Evolutionary conservation across 2,329 filamentous ascomycete species (phyloP).

Genomic region (Tolypocladium nubicola): DNA sequence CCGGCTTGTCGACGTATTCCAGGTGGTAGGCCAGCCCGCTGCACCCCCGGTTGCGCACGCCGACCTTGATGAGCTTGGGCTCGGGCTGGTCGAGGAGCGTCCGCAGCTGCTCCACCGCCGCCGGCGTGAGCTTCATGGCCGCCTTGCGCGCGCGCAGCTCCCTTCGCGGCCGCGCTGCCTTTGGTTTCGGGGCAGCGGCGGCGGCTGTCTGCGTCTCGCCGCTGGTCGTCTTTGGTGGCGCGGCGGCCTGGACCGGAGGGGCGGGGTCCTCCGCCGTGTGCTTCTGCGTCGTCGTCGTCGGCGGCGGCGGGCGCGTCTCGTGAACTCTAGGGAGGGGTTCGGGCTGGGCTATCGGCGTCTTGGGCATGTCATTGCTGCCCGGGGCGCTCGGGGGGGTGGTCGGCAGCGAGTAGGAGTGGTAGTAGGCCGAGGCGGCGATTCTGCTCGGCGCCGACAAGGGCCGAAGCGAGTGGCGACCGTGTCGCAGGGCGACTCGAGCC

Average conservation of each 20-base stretch:
- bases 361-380: slow-evolving; percentile 31
- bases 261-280: slow-evolving; percentile 9
- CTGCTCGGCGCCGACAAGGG: slow-evolving; percentile 28
- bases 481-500: slow-evolving; percentile 29
- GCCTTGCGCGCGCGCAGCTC: slow-evolving; percentile 64
- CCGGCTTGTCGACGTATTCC: slow-evolving; percentile 89
- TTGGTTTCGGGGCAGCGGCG: slow-evolving; percentile 55
- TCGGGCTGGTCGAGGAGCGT: slow-evolving; percentile 72
- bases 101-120: slow-evolving; percentile 70
- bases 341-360: slow-evolving; percentile 36
- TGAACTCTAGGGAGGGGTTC: slow-evolving; percentile 36
- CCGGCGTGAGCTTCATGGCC: slow-evolving; percentile 73
- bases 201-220: slow-evolving; percentile 35
- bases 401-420: slow-evolving; percentile 42
- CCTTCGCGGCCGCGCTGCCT: slow-evolving; percentile 29
- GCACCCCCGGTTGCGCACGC: slow-evolving; percentile 88
- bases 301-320: slow-evolving; percentile 37
- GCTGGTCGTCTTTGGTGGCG: slow-evolving; percentile 28
- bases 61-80: slow-evolving; percentile 87
- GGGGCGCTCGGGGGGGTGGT: slow-evolving; percentile 27
- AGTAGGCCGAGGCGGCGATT: slow-evolving; percentile 29
- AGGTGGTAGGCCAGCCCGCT: slow-evolving; percentile 88
- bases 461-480: slow-evolving; percentile 27
- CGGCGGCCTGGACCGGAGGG: slow-evolving; percentile 7
- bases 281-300: slow-evolving; percentile 10